A percentile compares a stretch with the other conserved stretches of the same genome.
Evolutionary conservation across 441 rosid genomes (phyloP).

Genomic region (Lepidium campestre): DNA sequence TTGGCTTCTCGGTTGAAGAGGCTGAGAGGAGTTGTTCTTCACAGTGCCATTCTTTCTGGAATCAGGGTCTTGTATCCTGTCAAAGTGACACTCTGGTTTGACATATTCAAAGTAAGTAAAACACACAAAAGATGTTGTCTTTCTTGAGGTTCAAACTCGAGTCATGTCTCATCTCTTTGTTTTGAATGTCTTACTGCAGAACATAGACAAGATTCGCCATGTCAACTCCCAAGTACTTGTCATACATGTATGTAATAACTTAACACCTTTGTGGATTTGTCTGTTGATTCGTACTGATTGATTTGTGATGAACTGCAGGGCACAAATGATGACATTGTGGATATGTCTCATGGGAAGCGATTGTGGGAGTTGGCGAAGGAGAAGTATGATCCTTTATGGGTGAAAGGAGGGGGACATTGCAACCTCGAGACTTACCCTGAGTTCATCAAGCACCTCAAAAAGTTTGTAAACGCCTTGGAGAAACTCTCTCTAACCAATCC

Average conservation of each 20-base stretch:
- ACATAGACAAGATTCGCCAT: slow-evolving; percentile 86
- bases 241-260: slow-evolving; percentile 68
- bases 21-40: slow-evolving; percentile 85
- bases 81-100: slow-evolving; percentile 93
- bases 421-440: slow-evolving; percentile 70
- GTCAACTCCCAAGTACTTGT: slow-evolving; percentile 85
- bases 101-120: slow-evolving; percentile 67
- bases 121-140: neutral
- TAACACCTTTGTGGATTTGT: neutral
- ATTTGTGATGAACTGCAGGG: slow-evolving; percentile 36
- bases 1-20: slow-evolving; percentile 64
- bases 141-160: neutral
- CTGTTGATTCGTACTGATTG: neutral
- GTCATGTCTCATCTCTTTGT: slow-evolving; percentile 18
- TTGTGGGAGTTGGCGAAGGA: slow-evolving; percentile 71
- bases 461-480: slow-evolving; percentile 66
- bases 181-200: slow-evolving; percentile 44
- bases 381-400: slow-evolving; percentile 70
- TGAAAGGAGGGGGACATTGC: slow-evolving; percentile 71
- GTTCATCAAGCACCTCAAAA: slow-evolving; percentile 58
- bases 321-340: slow-evolving; percentile 59
- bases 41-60: slow-evolving; percentile 94
- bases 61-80: slow-evolving; percentile 82
- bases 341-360: slow-evolving; percentile 59
- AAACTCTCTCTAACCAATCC: slow-evolving; percentile 43